Conservation (phyloP, 331 rosid genomes). For the Cydonia oblonga region DNA sequence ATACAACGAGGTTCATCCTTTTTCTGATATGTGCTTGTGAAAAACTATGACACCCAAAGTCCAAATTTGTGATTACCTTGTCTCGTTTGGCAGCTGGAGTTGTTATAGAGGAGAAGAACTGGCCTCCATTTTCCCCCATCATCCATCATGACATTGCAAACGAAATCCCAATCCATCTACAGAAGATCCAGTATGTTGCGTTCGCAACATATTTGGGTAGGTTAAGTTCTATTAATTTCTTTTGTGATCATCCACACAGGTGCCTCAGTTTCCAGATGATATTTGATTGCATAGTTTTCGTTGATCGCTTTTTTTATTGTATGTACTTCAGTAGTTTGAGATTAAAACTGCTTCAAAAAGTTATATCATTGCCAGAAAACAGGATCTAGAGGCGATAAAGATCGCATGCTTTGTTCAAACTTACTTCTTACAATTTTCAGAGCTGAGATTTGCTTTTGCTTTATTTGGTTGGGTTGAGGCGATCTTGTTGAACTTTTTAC, state of each 20-base stretch:
- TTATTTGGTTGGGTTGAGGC: not conserved
- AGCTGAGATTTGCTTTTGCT: not conserved
- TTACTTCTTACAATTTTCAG: not conserved
- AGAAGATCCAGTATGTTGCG: conserved; percentile 68
- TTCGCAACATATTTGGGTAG: conserved; percentile 81
- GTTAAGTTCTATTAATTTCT: conserved; percentile 12
- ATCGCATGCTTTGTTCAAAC: not conserved
- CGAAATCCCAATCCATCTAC: conserved; percentile 93
- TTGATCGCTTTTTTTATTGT: not conserved
- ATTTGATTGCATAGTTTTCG: not conserved
- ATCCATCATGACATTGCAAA: conserved; percentile 80
- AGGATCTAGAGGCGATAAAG: not conserved
- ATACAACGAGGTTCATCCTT: conserved; percentile 46
- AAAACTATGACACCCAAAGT: not conserved
- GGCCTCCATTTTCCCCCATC: conserved; percentile 78
- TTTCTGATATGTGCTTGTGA: conserved; percentile 6
- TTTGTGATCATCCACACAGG: not conserved
- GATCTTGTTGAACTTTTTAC: not conserved
- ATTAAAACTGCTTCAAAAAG: not conserved
- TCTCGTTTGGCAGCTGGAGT: conserved; percentile 60
- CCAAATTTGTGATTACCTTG: not conserved
- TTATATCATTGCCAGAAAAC: not conserved
- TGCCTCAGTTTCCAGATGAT: not conserved
- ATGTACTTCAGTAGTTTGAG: not conserved
- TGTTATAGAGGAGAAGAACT: conserved; percentile 65